These are phyloP conservation scores for Boletus reticuloceps DNA, from an alignment of 768 basidiomycete genomes.

Conservation along the genomic window DNA sequence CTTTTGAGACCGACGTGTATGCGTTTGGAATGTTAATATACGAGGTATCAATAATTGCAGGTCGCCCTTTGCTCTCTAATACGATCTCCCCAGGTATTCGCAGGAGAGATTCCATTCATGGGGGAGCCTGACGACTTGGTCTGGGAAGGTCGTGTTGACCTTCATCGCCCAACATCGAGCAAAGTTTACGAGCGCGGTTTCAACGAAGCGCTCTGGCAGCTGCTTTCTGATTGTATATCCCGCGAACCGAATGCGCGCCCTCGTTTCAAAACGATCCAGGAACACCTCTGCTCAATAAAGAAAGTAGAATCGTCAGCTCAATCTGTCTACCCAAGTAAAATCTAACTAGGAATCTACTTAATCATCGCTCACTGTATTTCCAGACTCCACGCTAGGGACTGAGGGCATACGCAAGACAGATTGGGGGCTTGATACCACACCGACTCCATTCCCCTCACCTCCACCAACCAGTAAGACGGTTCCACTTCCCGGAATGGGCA, in stretches of 20 bases:
- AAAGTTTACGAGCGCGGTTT: constrained; percentile 1
- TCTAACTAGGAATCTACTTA: too few species aligned
- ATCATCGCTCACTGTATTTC: too few species aligned
- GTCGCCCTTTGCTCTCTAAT: not conserved
- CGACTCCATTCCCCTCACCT: too few species aligned
- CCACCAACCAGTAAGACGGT: not conserved
- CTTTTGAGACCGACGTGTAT: constrained; percentile 27
- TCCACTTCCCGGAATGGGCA: not conserved
- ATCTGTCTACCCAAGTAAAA: too few species aligned
- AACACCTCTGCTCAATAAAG: not conserved
- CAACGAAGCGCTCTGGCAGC: constrained; percentile 1
- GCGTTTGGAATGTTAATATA: constrained; percentile 32
- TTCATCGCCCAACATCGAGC: not conserved
- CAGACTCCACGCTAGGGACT: too few species aligned
- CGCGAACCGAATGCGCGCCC: not conserved
- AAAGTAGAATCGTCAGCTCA: not conserved
- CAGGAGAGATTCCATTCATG: constrained; percentile 7
- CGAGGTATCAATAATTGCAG: constrained; percentile 14
- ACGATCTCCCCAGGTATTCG: constrained; percentile 3
- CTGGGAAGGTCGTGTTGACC: not conserved
- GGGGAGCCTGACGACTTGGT: not conserved
- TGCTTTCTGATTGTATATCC: constrained; percentile 4
- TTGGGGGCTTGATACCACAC: too few species aligned
- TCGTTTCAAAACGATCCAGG: constrained; percentile 1
- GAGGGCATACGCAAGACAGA: too few species aligned